phyloP scores from a whole-genome alignment of 2,329 filamentous ascomycete genomes.

The Didymella lethalis region DNA sequence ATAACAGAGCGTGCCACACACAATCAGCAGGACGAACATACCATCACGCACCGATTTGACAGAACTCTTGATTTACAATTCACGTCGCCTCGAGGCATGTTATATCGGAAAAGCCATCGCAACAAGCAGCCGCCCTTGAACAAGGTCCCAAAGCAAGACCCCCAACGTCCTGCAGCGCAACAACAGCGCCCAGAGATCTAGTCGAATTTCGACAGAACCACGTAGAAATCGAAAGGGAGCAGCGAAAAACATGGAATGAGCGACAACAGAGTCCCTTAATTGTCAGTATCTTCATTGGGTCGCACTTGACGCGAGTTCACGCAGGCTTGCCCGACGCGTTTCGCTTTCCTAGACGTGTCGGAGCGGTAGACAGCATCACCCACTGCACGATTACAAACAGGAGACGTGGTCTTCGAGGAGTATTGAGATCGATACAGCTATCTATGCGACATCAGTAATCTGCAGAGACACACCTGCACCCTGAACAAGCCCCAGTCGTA shows the following conservation, averaged over 20 bases:
- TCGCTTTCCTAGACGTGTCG: neutral
- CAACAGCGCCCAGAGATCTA: neutral
- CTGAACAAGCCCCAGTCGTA: neutral
- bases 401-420: neutral
- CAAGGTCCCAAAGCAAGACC: neutral
- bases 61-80: neutral
- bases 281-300: neutral
- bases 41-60: neutral
- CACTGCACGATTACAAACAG: neutral
- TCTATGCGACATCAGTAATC: no score
- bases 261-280: neutral
- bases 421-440: neutral
- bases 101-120: neutral
- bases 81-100: neutral
- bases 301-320: neutral
- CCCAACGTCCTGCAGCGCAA: neutral
- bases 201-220: neutral
- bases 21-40: neutral
- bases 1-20: neutral
- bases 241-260: neutral
- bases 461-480: neutral
- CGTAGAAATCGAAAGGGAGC: neutral
- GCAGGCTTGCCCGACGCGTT: neutral
- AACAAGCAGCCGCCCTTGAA: neutral
- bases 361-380: neutral